Base-by-base conservation (phyloP, 176 grass and related monocot species). In the Carex littledalei region DNA sequence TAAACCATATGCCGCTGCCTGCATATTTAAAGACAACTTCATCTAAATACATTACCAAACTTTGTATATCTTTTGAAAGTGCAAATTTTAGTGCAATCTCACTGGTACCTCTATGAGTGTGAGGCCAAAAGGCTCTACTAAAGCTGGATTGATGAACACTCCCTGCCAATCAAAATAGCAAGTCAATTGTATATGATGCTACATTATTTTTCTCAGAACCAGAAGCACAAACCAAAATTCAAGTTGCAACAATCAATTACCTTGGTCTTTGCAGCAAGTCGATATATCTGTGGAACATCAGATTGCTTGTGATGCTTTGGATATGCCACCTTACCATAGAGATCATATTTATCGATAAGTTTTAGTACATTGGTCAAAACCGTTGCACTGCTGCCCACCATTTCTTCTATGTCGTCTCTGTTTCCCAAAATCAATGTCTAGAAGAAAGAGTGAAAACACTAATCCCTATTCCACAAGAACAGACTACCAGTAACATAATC, bases 261-360 rank as follows among this genome's bases (percentile, higher is more conserved):
- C 93, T 98, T 98, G 3, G 91, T 98, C 72, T 98, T 95, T 14
- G 93, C 91, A 31, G 95, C 95, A 4, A 94, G 91, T 31, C 93
- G 91, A 86, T 98, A 98, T 15, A 98, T 95, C 49, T 92, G 88
- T 1, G 91, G 95, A 68, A 98, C 95, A 67, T 98, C 95, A 15
- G 68, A 88, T 84, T 98, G 95, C 63, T 90, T 98, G 88, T 98
- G 95, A 79, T 93, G 95, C 88, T 98, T 98, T 0, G 95, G 95
- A 56, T 98, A 98, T 0, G 95, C 93, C 17, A 98, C 95, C 83
- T 88, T 91, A n/a, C 95, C 95, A 66, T 98, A 98, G 4, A 98
- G 86, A 73, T 95, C 93, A 64, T 98, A 98, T 3, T 86, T 89
- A 63, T 98, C 95, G 57, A 98, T 90, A 37, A 95, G 88, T 87